Conservation (phyloP, 2,329 filamentous ascomycete species). For the Neonectria neomacrospora region DNA sequence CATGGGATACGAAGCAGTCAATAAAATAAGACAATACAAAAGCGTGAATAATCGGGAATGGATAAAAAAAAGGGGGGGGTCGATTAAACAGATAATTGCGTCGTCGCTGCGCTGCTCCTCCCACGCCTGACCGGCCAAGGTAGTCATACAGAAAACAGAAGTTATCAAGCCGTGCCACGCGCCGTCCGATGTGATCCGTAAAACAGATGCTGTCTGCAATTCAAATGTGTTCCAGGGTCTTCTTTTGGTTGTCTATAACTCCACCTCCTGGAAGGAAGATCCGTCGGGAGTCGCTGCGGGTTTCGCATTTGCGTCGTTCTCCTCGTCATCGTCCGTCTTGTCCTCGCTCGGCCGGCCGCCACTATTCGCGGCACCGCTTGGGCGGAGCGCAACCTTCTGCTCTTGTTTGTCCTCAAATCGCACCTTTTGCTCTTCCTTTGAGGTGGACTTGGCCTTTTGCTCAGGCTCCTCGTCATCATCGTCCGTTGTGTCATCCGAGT, state of each 20-base stretch:
- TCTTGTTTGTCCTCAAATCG: slow-evolving; percentile 65
- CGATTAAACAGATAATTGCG: slow-evolving; percentile 39
- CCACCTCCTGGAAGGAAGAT: slow-evolving; percentile 72
- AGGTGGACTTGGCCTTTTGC: slow-evolving; percentile 49
- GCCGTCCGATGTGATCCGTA: slow-evolving; percentile 13
- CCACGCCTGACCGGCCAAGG: slow-evolving; percentile 27
- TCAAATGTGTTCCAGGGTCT: slow-evolving; percentile 11
- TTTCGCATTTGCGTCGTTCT: slow-evolving; percentile 52
- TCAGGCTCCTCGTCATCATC: slow-evolving; percentile 47
- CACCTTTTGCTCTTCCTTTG: slow-evolving; percentile 65
- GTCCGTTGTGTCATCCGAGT: slow-evolving; percentile 37
- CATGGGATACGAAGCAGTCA: background rate
- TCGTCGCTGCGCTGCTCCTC: slow-evolving; percentile 30
- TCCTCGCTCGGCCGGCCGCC: slow-evolving; percentile 47
- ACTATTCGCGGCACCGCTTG: slow-evolving; percentile 44
- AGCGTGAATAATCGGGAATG: background rate
- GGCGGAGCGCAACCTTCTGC: slow-evolving; percentile 64
- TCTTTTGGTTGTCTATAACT: slow-evolving; percentile 55
- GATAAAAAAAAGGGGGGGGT: slow-evolving; percentile 8
- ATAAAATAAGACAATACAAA: background rate
- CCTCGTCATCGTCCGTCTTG: slow-evolving; percentile 47
- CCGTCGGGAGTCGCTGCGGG: slow-evolving; percentile 63
- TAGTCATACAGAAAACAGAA: slow-evolving; percentile 30
- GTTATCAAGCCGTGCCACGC: slow-evolving; percentile 16
- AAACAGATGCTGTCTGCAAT: slow-evolving; percentile 6